Percentiles rank a stretch among this genome's conserved stretches.
These are phyloP conservation scores for Cochliopodium minus DNA, from an alignment of 208 protist species.

Conservation along the genomic window DNA sequence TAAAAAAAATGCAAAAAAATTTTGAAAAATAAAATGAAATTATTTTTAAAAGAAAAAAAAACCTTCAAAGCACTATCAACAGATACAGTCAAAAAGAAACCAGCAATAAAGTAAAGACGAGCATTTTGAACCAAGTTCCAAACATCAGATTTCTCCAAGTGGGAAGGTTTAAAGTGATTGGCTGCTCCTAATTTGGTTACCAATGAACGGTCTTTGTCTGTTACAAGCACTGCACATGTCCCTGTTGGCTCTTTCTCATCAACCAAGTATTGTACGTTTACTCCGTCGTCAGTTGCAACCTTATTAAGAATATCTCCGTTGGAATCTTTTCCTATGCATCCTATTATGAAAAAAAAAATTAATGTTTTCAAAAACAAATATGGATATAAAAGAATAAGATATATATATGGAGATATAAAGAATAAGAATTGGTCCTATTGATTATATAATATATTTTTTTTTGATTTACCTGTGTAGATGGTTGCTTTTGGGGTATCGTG, in stretches of 20 bases:
- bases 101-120: conserved; percentile 68
- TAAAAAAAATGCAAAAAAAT: not conserved
- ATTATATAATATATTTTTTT: too few relatives aligned
- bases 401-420: too few relatives aligned
- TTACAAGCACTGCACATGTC: conserved; percentile 86
- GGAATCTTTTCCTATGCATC: conserved; percentile 80
- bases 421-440: too few relatives aligned
- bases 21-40: not conserved
- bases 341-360: too few relatives aligned
- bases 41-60: not conserved
- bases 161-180: conserved; percentile 70
- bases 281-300: conserved; percentile 59
- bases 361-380: too few relatives aligned
- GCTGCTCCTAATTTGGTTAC: conserved; percentile 88
- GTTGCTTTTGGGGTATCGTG: conserved; percentile 23
- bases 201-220: conserved; percentile 70
- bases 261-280: conserved; percentile 53
- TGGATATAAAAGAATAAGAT: too few relatives aligned
- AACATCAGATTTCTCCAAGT: conserved; percentile 52
- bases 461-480: too few relatives aligned
- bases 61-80: conserved; percentile 50
- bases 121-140: conserved; percentile 31
- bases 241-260: conserved; percentile 65
- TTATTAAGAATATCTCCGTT: conserved; percentile 60
- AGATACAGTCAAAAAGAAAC: conserved; percentile 84